phyloP scores from a whole-genome alignment of 225 moss, liverwort and hornwort species.

The Anthoceros angustus region DNA sequence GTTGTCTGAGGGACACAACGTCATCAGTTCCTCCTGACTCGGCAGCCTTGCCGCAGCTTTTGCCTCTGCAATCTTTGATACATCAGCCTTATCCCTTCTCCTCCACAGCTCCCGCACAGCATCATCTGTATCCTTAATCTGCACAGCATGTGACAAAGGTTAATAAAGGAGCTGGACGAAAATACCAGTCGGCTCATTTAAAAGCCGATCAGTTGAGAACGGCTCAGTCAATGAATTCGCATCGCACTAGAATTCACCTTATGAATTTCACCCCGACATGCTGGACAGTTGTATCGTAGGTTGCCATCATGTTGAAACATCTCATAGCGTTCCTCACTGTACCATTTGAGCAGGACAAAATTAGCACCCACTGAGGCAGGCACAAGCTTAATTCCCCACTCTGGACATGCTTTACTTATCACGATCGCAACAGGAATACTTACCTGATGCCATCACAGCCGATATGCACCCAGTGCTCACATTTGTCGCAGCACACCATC shows the following conservation, averaged over 20 bases:
- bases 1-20: conserved; percentile 66
- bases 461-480: conserved; percentile 98
- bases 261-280: conserved; percentile 85
- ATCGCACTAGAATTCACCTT: conserved; percentile 27
- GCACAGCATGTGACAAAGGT: conserved; percentile 4
- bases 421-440: background rate
- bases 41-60: conserved; percentile 50
- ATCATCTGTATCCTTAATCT: conserved; percentile 68
- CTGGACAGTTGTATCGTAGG: conserved; percentile 81
- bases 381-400: background rate
- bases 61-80: conserved; percentile 38
- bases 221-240: background rate
- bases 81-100: conserved; percentile 70
- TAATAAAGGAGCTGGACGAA: conserved; percentile 7
- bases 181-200: background rate
- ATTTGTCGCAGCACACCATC: conserved; percentile 96
- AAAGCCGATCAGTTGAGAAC: background rate
- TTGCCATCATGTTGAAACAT: conserved; percentile 71
- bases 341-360: background rate
- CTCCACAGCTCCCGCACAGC: conserved; percentile 77
- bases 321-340: conserved; percentile 74
- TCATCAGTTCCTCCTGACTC: conserved; percentile 43
- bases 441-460: conserved; percentile 92
- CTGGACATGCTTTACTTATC: background rate
- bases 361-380: background rate